Base-by-base conservation (phyloP, 2,329 filamentous ascomycete genomes). In the Verticillium albo-atrum region DNA sequence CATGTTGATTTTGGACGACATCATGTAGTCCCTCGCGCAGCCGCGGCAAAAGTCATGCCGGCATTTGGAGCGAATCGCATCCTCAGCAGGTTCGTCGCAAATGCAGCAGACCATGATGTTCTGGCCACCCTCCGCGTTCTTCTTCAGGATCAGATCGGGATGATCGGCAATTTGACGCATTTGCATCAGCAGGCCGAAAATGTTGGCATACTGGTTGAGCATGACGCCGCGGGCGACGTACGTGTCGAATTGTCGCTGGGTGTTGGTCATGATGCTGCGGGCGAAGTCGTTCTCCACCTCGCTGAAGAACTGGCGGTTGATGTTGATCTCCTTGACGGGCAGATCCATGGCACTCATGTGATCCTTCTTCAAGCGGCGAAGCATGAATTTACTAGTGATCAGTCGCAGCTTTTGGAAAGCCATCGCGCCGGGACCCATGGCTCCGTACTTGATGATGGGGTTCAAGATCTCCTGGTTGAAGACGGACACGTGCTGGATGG, bases 161-260 rank as follows among this genome's bases (percentile, higher is more conserved):
- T 99, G 95, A 66, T 99, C 95, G 7, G 95, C 92, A 27, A 97
- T 91, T 77, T 99, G 95, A 58, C 95, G 89, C 94, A 99, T 98
- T 74, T 97, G 93, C 92, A 98, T 98, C 70, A 99, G 97, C 58
- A 99, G 83, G 70, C 93, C 94, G 68, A 99, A 99, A 65, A 99
- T 98, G 72, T 99, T 99, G 77, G 95, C 95, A 67, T 98, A 98
- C 71, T 97, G 97, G 80, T 98, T 92, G 62, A 99, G 83, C 74
- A 99, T 86, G 23, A 98, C 94, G 77, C 92, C 93, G 64, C 92
- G 91, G 20, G 92, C 89, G 37, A 98, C 95, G 66, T 98, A 99
- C 0, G 93, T 98, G 70, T 98, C 91, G 66, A 98, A 99, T 67
- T 92, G 88, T 62, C 95, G 89, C 60, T 89, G 85, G 7, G 91